Evolutionary conservation across 306 rosid species (phyloP), one percentile per base, ranked within the genome.

Genomic region (Cucurbita maxima): DNA sequence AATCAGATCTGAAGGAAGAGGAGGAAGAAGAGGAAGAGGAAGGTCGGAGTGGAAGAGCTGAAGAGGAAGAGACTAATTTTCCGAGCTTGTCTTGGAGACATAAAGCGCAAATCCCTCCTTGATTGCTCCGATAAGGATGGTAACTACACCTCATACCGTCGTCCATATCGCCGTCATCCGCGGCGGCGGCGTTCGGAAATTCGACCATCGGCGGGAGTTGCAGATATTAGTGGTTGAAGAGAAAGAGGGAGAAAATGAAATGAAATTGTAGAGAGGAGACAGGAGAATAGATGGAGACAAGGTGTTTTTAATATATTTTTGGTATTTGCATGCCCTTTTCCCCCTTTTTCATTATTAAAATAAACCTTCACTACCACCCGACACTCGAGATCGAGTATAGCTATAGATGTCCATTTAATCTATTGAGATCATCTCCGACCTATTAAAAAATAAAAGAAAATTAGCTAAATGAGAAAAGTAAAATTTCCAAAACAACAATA

Each of bases 81-180:
- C 96, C 97, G 8, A 94, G 97, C 84, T 89, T 94, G 40, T 94
- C 99, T 58, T 94, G 99, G 15, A 94, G 99, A 74, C 99, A 94
- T 30, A 89, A 78, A 45, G 99, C 90, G 41, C 99, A 95, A 91
- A 95, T 89, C 72, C 97, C 99, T 8, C 95, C 96, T 0, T 92
- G 91, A 84, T 89, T 95, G 84, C 59, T 88, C 79, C 88, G 82
- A 66, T 36, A 88, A 1, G 97, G 97, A 78, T 95, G 99, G 72
- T 86, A 89, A 30, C 48, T 85, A 86, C 99, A 95, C 77, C 84
- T 96, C 96, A 88, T 91, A 4, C 96, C 97, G 69, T 91, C 96
- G 1, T 79, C 86, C 75, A 82, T 75, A 75, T 86, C 96, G 37
- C 86, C 91, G 34, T 30, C 34, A 3, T 30, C 34, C 34, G 0